Evolutionary conservation across 306 rosid species (phyloP), one percentile per base, ranked within the genome.

Genomic region (Macrotyloma uniflorum): DNA sequence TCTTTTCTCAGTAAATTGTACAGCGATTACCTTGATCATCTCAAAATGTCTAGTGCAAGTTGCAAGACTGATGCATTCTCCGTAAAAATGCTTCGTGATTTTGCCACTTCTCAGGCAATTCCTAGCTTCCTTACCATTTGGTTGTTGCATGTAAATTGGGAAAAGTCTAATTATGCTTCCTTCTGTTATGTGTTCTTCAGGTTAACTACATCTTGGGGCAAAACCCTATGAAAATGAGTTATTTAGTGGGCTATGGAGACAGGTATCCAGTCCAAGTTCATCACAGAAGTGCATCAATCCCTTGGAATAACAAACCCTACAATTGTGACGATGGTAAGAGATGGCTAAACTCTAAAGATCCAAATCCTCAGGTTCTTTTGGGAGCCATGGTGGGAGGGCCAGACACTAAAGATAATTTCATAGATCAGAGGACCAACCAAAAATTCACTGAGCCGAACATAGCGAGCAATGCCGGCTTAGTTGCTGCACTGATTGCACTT

Each of bases 351-450:
- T 84, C 97, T 0, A 82, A 77, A 70, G 83, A 77, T 5, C 82
- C 89, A 18, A 89, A 94, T 72, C 98, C 93, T 3, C 90, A 90
- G 70, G 63, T 85, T 70, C 82, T 90, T 74, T 67, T 79, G 64
- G 98, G 96, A 83, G 97, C 97, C 78, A 88, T 91, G 97, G 93
- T 90, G 65, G 93, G 88, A 74, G 94, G 96, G 14, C 96, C 96
- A 36, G 89, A 83, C 71, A 20, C 51, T 35, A 51, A 47, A 61
- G 98, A 94, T 61, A 74, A 82, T 4, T 94, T 90, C 77, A 16
- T 47, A 7, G 97, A 91, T 22, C 89, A 86, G 64, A 89, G 98
- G 84, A 84, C 49, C 26, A 83, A 85, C 38, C 70, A 83, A 77
- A n/a, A 59, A 86, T 89, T 91, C 84, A 91, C 91, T 1, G 90